Percentiles rank a stretch among this genome's conserved stretches.
Conservation (phyloP, 148 eudicot species). For the Selenicereus undatus region DNA sequence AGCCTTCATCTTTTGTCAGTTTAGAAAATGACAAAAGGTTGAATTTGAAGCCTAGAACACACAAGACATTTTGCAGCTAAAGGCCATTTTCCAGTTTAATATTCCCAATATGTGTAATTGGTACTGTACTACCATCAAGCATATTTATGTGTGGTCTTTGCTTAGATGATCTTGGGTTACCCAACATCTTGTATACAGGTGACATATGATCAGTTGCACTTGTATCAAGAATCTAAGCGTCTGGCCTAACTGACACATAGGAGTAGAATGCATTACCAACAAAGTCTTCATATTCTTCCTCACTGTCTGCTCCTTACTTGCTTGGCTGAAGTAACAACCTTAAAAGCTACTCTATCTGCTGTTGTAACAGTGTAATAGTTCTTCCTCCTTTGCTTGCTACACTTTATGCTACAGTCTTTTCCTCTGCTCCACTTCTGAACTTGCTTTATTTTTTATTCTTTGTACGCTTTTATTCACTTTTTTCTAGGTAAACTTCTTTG, state of each 20-base stretch:
- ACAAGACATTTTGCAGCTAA: background rate
- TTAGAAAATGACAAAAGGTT: background rate
- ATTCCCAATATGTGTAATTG: background rate
- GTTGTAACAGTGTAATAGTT: background rate
- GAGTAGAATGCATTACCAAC: too few species aligned
- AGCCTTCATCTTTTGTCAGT: background rate
- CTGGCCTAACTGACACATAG: background rate
- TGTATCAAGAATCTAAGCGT: background rate
- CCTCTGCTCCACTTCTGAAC: background rate
- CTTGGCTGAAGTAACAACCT: background rate
- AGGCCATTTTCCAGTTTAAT: background rate
- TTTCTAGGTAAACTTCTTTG: background rate
- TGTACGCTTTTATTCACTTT: too few species aligned
- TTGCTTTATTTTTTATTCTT: too few species aligned
- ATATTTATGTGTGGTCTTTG: too few species aligned
- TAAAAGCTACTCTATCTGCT: background rate
- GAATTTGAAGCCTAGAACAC: background rate
- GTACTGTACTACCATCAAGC: background rate
- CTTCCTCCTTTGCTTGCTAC: background rate
- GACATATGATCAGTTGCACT: constrained; percentile 15
- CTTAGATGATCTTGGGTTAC: background rate
- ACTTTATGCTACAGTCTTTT: background rate
- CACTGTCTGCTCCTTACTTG: too few species aligned
- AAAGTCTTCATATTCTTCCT: too few species aligned
- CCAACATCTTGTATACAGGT: background rate